A percentile compares a stretch with the other conserved stretches of the same genome.
These are phyloP conservation scores for Phytophthora europaea DNA, from an alignment of 352 stramenopile genomes.

Conservation along the genomic window DNA sequence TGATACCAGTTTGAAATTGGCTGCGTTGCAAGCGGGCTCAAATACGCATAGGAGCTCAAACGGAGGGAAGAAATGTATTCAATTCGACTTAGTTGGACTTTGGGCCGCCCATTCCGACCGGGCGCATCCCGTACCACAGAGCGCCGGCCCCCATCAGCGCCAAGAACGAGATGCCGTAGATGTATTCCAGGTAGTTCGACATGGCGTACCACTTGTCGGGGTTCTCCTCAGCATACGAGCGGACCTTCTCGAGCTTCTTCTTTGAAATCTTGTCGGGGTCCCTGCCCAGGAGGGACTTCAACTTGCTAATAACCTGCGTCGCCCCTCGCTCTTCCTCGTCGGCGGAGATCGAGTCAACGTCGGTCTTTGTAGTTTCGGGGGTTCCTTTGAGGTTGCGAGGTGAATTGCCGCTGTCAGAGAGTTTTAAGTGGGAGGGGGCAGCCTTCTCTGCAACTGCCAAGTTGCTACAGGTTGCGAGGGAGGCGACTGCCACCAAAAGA, in stretches of 20 bases:
- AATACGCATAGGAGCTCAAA: too few species aligned
- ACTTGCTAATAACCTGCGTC: not conserved
- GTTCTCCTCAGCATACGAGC: not conserved
- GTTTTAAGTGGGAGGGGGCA: not conserved
- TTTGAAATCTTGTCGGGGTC: not conserved
- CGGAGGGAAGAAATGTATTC: too few species aligned
- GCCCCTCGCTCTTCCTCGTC: not conserved
- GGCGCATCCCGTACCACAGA: not conserved
- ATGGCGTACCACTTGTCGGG: not conserved
- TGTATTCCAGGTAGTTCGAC: not conserved
- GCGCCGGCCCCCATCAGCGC: not conserved
- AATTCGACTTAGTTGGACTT: not conserved
- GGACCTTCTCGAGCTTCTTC: not conserved
- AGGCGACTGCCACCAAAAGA: not conserved
- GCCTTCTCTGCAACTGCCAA: not conserved
- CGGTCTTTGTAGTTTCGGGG: not conserved
- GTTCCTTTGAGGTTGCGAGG: not conserved
- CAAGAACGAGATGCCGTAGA: not conserved
- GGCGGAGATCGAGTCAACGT: not conserved
- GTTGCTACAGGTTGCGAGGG: not conserved
- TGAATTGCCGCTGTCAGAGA: not conserved
- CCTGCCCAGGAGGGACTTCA: not conserved
- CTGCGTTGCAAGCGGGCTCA: not conserved
- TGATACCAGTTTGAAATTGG: not conserved
- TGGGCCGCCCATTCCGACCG: not conserved